Evolutionary conservation across 73 alveolate genomes (phyloP), one percentile per base, ranked within the genome.

Genomic region (Paraurostyla sp.): DNA sequence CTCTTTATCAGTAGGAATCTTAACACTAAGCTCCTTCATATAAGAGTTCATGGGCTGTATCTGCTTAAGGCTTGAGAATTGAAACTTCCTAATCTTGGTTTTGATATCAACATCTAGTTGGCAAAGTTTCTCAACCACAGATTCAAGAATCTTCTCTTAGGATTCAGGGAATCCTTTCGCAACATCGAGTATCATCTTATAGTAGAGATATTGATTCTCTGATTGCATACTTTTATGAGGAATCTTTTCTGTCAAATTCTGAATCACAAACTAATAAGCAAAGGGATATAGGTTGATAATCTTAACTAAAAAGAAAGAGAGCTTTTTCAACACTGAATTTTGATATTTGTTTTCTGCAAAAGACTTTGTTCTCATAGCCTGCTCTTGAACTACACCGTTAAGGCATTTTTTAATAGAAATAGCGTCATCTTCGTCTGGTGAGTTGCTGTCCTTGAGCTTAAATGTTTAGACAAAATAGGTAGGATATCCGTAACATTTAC

Each of bases 61-160:
- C 63, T 69, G 29, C 42, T 16, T 41, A 7, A 69, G 20, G 16
- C 35, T 16, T 22, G 84, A 69, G 38, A 69, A 69, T 41, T 69
- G 38, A 46, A 43, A 43, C 41, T 69, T 69, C 25, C 78, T 25
- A 6, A 60, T 69, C 36, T 69, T 69, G n/a, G 84, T 23, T 32
- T 75, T 75, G 33, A 75, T 43, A 33, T 75, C 87, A 23, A 75
- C 87, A 75, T 75, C 87, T 22, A 48, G 7, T 43, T 75, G 76
- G 75, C 69, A 46, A 22, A 75, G 87, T 75, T 48, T 75, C 33
- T 75, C 87, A n/a, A 75, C 69, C 9, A 75, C 48, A 15, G 75
- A 9, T 13, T 25, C 43, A 13, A 75, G 9, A 46, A 75, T 29
- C 25, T 35, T 40, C 33, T 43, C 87, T 29, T 75, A 73, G 27